Evolutionary conservation across 2,329 filamentous ascomycete genomes (phyloP).

Genomic region (Amphichorda felina): DNA sequence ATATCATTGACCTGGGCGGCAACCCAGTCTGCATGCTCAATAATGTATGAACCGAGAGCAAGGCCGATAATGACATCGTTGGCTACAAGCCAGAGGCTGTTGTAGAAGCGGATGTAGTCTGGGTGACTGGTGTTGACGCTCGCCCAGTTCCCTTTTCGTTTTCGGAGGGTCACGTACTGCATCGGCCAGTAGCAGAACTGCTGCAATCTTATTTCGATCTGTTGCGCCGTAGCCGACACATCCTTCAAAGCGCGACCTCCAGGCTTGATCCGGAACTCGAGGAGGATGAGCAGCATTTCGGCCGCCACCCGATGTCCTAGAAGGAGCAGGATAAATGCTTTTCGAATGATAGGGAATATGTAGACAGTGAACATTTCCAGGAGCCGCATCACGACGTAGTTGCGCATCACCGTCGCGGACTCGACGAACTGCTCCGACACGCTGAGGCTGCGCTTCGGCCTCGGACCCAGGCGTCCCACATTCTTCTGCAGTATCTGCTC

Average conservation of each 20-base stretch:
- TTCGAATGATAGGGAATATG: constrained; percentile 64
- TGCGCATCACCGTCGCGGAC: constrained; percentile 77
- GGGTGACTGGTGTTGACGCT: constrained; percentile 92
- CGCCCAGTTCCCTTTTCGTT: constrained; percentile 84
- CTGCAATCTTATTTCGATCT: constrained; percentile 91
- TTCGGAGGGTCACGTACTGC: constrained; percentile 85
- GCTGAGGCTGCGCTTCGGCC: constrained; percentile 74
- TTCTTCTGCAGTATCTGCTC: constrained; percentile 81
- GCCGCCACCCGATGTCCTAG: constrained; percentile 71
- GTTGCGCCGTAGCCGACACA: constrained; percentile 90
- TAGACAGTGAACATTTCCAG: constrained; percentile 64
- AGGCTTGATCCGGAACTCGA: constrained; percentile 76
- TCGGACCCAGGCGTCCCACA: constrained; percentile 68
- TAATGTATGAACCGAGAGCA: constrained; percentile 89
- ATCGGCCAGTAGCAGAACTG: constrained; percentile 99
- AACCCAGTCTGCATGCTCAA: constrained; percentile 83
- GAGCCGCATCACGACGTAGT: constrained; percentile 55
- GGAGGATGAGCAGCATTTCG: constrained; percentile 63
- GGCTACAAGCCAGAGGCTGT: constrained; percentile 94
- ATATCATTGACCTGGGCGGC: constrained; percentile 67
- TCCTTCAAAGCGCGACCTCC: constrained; percentile 83
- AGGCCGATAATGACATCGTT: constrained; percentile 99
- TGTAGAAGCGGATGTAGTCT: constrained; percentile 98
- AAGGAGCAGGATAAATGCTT: constrained; percentile 64
- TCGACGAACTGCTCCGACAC: constrained; percentile 92